These are phyloP conservation scores for Pichia sp. DNA, from an alignment of 1,139 yeast genomes.

Conservation along the genomic window DNA sequence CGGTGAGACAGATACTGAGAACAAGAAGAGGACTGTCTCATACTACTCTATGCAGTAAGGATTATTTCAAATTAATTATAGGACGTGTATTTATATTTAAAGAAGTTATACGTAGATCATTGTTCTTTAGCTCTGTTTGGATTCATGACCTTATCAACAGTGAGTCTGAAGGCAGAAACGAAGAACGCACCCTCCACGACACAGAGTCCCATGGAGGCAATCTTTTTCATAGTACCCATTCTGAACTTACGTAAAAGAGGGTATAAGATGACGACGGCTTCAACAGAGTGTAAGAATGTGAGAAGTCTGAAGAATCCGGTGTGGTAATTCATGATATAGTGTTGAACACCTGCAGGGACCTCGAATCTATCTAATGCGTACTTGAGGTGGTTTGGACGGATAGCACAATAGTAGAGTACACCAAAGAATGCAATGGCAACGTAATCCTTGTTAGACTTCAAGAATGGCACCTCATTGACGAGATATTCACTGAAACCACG, in stretches of 20 bases:
- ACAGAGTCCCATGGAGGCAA: slow-evolving; percentile 45
- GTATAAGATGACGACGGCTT: slow-evolving; percentile 34
- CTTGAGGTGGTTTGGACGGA: slow-evolving; percentile 28
- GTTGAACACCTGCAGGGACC: background rate
- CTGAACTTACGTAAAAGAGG: slow-evolving; percentile 48
- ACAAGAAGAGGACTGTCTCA: slow-evolving; percentile 12
- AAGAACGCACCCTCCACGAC: slow-evolving; percentile 52
- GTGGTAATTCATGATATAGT: slow-evolving; percentile 6
- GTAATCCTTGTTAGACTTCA: slow-evolving; percentile 8
- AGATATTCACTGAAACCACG: slow-evolving; percentile 58
- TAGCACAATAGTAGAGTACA: slow-evolving; percentile 15
- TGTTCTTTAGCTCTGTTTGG: slow-evolving; percentile 9
- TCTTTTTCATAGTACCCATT: slow-evolving; percentile 40
- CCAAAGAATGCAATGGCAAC: slow-evolving; percentile 26
- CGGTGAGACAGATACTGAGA: no score
- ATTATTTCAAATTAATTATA: background rate
- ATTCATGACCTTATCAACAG: slow-evolving; percentile 11
- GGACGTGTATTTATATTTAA: background rate
- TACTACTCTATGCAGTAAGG: slow-evolving; percentile 15
- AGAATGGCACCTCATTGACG: slow-evolving; percentile 34
- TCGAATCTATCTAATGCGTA: slow-evolving; percentile 20
- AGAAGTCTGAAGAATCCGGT: slow-evolving; percentile 24
- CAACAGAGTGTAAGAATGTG: slow-evolving; percentile 39
- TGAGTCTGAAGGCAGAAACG: slow-evolving; percentile 36
- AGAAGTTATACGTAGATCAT: background rate